Evolutionary conservation across 192 early-diverging fungal genomes (phyloP).

Genomic region (Coemansia sp.): DNA sequence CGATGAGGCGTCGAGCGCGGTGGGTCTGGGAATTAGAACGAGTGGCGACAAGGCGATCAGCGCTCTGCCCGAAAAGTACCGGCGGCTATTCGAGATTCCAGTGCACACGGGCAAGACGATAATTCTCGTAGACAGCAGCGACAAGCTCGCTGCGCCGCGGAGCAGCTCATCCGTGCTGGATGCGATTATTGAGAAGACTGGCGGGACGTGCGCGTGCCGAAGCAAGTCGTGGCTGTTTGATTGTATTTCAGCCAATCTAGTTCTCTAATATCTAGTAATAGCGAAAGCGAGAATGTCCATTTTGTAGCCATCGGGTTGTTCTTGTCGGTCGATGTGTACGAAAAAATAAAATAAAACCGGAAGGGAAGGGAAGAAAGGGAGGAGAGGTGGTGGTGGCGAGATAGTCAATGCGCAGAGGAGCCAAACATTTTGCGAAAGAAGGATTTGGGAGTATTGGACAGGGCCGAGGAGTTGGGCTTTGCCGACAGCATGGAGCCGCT

Average conservation of each 20-base stretch:
- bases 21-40: neutral
- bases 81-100: constrained; percentile 28
- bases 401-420: constrained; percentile 36
- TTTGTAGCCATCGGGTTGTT: neutral
- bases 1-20: neutral
- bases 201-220: constrained; percentile 20
- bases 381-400: neutral
- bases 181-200: constrained; percentile 5
- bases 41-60: constrained; percentile 5
- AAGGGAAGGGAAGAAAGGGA: neutral
- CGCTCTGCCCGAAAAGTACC: constrained; percentile 21
- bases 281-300: neutral
- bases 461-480: constrained; percentile 13
- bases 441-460: constrained; percentile 8
- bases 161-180: constrained; percentile 13
- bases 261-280: constrained; percentile 7
- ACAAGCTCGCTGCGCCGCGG: constrained; percentile 7
- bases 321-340: neutral
- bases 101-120: neutral
- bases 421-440: constrained; percentile 59
- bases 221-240: constrained; percentile 52
- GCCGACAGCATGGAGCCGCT: constrained; percentile 14
- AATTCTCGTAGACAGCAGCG: constrained; percentile 27
- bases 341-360: neutral
- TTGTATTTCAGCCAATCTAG: constrained; percentile 38